phyloP scores from a whole-genome alignment of 306 rosid genomes.

The Dryas octopetala region DNA sequence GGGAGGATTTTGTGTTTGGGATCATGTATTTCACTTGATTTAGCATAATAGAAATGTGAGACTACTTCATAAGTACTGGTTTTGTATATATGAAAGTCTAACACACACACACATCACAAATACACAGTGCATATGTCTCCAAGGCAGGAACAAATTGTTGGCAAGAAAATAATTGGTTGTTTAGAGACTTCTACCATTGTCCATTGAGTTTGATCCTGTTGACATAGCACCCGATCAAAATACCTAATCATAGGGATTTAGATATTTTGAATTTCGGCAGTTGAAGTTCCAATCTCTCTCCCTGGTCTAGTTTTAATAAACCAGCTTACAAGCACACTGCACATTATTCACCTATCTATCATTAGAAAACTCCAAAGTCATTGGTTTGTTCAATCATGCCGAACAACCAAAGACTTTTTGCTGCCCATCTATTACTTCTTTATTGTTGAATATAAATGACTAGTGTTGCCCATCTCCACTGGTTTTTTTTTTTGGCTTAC shows the following conservation, averaged over 20 bases:
- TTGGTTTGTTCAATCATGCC: constrained; percentile 12
- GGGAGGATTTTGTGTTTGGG: neutral
- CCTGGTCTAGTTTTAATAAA: neutral
- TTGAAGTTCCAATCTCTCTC: neutral
- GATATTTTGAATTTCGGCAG: neutral
- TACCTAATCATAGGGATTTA: neutral
- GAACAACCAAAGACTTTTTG: constrained; percentile 14
- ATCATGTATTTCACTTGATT: neutral
- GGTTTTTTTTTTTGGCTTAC: neutral
- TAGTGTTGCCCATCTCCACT: neutral
- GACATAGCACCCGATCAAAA: constrained; percentile 6
- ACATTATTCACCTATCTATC: neutral
- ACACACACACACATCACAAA: neutral
- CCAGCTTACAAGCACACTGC: constrained; percentile 6
- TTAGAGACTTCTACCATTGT: neutral
- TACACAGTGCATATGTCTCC: neutral
- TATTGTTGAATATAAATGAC: neutral
- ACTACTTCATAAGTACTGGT: neutral
- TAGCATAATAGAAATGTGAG: constrained; percentile 9
- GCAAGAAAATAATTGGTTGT: neutral
- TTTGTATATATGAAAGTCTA: neutral
- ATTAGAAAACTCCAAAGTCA: neutral
- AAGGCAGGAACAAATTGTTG: neutral
- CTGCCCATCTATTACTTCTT: neutral
- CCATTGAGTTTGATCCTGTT: constrained; percentile 3